Evolutionary conservation across 2,329 filamentous ascomycete species (phyloP).

Genomic region (Sporothrix euskadiensis): DNA sequence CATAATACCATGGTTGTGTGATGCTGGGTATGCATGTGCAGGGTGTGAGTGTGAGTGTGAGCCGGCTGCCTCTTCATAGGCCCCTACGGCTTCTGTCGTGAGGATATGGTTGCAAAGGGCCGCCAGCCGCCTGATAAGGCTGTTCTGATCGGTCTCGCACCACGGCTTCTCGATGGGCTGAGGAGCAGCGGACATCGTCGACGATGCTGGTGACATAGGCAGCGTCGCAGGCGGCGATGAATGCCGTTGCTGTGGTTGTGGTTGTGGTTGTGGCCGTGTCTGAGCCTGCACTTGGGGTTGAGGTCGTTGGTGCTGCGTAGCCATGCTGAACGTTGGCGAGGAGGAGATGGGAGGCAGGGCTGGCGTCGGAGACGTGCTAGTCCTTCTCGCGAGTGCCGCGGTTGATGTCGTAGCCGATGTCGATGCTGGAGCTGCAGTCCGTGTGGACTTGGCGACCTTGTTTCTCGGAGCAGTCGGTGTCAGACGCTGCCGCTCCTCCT

Average conservation of each 20-base stretch:
- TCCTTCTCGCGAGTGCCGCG: neutral
- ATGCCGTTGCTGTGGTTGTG: neutral
- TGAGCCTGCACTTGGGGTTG: neutral
- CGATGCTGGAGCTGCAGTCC: neutral
- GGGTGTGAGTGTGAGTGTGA: neutral
- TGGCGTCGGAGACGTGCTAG: neutral
- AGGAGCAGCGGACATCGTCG: slow-evolving; percentile 12
- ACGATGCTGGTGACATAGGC: slow-evolving; percentile 4
- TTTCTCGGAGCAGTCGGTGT: neutral
- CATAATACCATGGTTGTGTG: neutral
- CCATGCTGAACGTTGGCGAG: neutral
- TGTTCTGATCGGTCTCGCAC: slow-evolving; percentile 31
- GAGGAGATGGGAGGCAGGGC: neutral
- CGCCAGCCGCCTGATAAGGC: slow-evolving; percentile 31
- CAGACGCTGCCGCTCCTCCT: slow-evolving; percentile 24
- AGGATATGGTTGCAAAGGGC: slow-evolving; percentile 32
- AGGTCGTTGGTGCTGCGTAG: neutral
- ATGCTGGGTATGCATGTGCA: neutral
- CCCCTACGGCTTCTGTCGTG: slow-evolving; percentile 16
- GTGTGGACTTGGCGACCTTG: neutral
- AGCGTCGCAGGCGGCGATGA: neutral
- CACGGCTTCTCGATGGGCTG: slow-evolving; percentile 22
- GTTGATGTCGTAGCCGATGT: neutral
- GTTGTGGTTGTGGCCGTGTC: neutral
- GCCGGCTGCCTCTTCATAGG: neutral